Conservation (phyloP, 1,284 basidiomycete genomes). For the Hemileccinum hortonii region DNA sequence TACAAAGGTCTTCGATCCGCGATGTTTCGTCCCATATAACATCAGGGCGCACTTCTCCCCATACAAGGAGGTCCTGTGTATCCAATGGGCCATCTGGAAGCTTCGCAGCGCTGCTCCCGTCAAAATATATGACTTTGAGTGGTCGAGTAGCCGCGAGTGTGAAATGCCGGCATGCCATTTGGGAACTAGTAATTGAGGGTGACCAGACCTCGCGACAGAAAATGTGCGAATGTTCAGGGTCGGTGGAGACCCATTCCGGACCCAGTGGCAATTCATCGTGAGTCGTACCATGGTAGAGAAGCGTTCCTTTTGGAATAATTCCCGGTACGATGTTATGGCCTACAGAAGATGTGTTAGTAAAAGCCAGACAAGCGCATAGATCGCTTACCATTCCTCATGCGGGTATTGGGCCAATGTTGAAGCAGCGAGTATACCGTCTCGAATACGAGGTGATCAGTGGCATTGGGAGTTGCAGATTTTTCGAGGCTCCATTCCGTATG, state of each 20-base stretch:
- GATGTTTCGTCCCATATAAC: constrained; percentile 24
- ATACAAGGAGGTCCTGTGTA: constrained; percentile 42
- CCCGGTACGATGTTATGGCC: constrained; percentile 47
- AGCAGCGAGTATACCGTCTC: constrained; percentile 29
- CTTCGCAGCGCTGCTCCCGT: too few relatives aligned
- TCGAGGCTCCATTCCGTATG: constrained; percentile 17
- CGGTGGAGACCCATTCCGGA: constrained; percentile 46
- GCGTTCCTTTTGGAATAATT: constrained; percentile 38
- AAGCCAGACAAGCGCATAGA: too few relatives aligned
- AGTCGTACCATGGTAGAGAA: constrained; percentile 43
- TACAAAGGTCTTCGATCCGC: constrained; percentile 35
- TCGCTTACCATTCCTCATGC: constrained; percentile 43
- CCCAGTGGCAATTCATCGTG: constrained; percentile 28
- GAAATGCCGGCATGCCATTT: constrained; percentile 43
- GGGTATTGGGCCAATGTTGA: constrained; percentile 50
- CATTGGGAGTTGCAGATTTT: constrained; percentile 10
- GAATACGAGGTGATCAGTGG: constrained; percentile 20
- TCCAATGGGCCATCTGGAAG: constrained; percentile 31
- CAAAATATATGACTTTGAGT: constrained; percentile 43
- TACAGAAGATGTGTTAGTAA: constrained; percentile 6
- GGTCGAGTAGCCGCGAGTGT: constrained; percentile 38
- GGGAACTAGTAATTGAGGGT: too few relatives aligned
- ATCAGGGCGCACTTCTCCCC: constrained; percentile 30
- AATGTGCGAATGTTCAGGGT: too few relatives aligned
- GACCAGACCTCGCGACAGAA: too few relatives aligned